Evolutionary conservation across 305 asterid genomes (phyloP).

Genomic region (Solanum hybrid): DNA sequence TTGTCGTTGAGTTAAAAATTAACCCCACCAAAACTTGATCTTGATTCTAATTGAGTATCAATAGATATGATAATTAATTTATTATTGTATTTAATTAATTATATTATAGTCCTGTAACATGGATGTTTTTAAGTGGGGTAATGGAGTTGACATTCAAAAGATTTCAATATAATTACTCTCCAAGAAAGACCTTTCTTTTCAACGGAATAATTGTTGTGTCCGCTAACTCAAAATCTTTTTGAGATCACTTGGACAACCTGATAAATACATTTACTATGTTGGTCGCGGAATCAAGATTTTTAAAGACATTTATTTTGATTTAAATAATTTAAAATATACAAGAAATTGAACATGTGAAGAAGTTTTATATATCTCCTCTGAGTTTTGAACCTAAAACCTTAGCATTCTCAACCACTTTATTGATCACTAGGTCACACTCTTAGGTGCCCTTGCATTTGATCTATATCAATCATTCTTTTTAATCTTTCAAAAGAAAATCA

Average conservation of each 20-base stretch:
- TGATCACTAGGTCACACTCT: too few relatives aligned
- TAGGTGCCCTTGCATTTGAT: background rate
- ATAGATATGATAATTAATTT: background rate
- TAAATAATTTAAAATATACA: background rate
- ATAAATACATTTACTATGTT: background rate
- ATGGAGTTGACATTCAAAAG: slow-evolving; percentile 54
- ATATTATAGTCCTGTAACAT: background rate
- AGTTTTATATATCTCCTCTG: too few relatives aligned
- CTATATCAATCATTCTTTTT: background rate
- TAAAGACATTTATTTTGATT: too few relatives aligned
- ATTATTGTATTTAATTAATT: background rate
- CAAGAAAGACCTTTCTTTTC: slow-evolving; percentile 10
- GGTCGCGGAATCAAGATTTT: background rate
- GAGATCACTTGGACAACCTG: background rate
- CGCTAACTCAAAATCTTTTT: background rate
- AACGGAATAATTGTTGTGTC: background rate
- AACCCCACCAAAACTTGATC: background rate
- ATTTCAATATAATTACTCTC: slow-evolving; percentile 22
- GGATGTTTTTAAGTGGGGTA: slow-evolving; percentile 14
- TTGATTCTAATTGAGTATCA: slow-evolving; percentile 2
- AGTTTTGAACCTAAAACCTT: too few relatives aligned
- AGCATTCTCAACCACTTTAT: too few relatives aligned
- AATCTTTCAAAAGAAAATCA: background rate
- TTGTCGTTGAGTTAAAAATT: slow-evolving; percentile 8
- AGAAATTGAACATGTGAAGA: background rate